Evolutionary conservation across 1,284 basidiomycete genomes (phyloP).

Genomic region (Sphaerobolus stellatus): DNA sequence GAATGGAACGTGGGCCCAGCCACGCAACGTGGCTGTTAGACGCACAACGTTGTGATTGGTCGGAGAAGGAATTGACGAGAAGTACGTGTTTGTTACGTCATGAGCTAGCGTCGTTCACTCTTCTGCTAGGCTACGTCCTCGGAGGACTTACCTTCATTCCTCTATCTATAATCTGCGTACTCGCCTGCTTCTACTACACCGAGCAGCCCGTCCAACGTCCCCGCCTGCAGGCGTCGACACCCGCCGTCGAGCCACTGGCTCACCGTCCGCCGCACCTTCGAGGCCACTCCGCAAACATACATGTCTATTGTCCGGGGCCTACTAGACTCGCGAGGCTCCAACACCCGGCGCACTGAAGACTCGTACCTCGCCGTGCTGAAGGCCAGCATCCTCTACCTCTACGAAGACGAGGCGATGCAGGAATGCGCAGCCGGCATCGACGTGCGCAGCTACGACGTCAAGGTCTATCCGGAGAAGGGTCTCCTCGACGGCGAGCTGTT

Average conservation of each 20-base stretch:
- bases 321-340: constrained; percentile 71
- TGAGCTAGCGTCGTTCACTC: no score
- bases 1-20: no score
- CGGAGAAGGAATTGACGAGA: no score
- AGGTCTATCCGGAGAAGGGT: constrained; percentile 65
- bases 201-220: constrained; percentile 70
- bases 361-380: constrained; percentile 88
- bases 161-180: no score
- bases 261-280: constrained; percentile 79
- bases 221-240: constrained; percentile 36
- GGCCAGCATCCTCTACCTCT: constrained; percentile 84
- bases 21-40: no score
- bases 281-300: constrained; percentile 59
- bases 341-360: constrained; percentile 79
- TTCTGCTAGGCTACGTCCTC: constrained; percentile 83
- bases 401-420: constrained; percentile 84
- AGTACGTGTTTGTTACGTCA: no score
- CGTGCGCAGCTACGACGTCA: constrained; percentile 70
- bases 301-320: constrained; percentile 70
- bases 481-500: constrained; percentile 84
- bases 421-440: constrained; percentile 87
- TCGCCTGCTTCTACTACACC: constrained; percentile 70
- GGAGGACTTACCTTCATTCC: constrained; percentile 88
- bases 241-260: constrained; percentile 78
- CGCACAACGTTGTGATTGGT: no score